phyloP scores from a whole-genome alignment of 331 rosid genomes.

The Acacia pycnantha region DNA sequence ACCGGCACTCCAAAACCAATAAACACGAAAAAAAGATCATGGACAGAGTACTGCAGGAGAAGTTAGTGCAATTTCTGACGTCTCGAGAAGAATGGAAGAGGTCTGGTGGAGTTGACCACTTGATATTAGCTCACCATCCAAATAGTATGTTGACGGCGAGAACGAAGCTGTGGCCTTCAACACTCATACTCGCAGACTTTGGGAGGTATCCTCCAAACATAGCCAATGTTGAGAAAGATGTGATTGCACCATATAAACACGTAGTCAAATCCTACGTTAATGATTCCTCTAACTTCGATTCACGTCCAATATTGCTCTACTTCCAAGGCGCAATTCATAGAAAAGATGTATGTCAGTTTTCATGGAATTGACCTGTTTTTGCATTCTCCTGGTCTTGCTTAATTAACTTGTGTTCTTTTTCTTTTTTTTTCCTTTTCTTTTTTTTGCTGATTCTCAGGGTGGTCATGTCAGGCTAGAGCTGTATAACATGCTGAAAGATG shows the following conservation, averaged over 20 bases:
- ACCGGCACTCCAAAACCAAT: constrained; percentile 42
- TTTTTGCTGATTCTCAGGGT: constrained; percentile 43
- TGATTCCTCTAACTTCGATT: constrained; percentile 61
- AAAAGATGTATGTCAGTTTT: constrained; percentile 64
- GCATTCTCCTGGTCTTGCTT: background rate
- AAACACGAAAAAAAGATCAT: constrained; percentile 41
- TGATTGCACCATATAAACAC: constrained; percentile 87
- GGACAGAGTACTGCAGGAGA: constrained; percentile 60
- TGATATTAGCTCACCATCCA: constrained; percentile 86
- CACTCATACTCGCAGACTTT: constrained; percentile 76
- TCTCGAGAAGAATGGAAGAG: constrained; percentile 72
- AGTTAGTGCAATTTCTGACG: constrained; percentile 49
- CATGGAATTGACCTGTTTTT: background rate
- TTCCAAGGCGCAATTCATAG: constrained; percentile 92
- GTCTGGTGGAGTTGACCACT: constrained; percentile 71
- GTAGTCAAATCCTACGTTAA: constrained; percentile 47
- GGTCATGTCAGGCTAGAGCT: constrained; percentile 67
- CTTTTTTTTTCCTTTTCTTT: no score
- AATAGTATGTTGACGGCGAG: constrained; percentile 79
- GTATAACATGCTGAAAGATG: constrained; percentile 60
- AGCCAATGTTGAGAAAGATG: constrained; percentile 83
- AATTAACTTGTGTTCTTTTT: background rate
- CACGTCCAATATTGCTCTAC: constrained; percentile 67
- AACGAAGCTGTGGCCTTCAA: constrained; percentile 74
- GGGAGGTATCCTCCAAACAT: constrained; percentile 81